phyloP scores from a whole-genome alignment of 1,284 basidiomycete genomes.

The Cryptococcus sp. region DNA sequence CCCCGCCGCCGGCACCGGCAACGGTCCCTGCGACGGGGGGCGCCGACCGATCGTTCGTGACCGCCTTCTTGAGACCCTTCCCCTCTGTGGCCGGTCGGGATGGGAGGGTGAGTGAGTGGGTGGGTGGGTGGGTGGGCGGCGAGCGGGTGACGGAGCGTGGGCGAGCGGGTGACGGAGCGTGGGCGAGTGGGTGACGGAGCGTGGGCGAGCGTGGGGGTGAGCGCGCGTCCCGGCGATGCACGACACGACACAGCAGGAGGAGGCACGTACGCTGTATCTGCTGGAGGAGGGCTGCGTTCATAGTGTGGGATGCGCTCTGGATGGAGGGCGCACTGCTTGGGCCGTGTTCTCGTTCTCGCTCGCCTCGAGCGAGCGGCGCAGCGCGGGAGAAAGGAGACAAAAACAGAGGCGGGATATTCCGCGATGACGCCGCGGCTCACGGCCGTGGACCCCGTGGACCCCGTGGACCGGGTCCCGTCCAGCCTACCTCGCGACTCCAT shows the following conservation, averaged over 20 bases:
- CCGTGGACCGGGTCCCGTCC: not conserved
- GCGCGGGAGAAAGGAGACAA: too few relatives aligned
- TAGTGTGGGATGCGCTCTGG: slow-evolving; percentile 9
- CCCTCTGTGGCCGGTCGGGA: too few relatives aligned
- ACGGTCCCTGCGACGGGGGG: slow-evolving; percentile 58
- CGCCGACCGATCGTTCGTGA: slow-evolving; percentile 76
- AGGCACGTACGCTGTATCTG: slow-evolving; percentile 42
- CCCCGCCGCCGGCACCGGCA: slow-evolving; percentile 51
- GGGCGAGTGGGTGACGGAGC: not conserved
- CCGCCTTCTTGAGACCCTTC: slow-evolving; percentile 71
- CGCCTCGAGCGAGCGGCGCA: too few relatives aligned
- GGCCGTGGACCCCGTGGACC: too few relatives aligned
- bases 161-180: not conserved
- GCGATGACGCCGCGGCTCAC: too few relatives aligned
- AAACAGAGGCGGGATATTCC: not conserved
- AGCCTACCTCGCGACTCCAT: not conserved
- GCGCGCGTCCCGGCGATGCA: too few relatives aligned
- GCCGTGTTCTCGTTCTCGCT: too few relatives aligned
- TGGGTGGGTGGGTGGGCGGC: too few relatives aligned
- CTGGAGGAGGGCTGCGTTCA: slow-evolving; percentile 43
- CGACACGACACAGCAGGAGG: too few relatives aligned
- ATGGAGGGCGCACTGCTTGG: too few relatives aligned
- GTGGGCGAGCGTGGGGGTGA: not conserved
- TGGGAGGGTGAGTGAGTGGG: too few relatives aligned
- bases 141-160: not conserved